Evolutionary conservation across 2,329 filamentous ascomycete species (phyloP).

Genomic region (Leptographium lundbergii): DNA sequence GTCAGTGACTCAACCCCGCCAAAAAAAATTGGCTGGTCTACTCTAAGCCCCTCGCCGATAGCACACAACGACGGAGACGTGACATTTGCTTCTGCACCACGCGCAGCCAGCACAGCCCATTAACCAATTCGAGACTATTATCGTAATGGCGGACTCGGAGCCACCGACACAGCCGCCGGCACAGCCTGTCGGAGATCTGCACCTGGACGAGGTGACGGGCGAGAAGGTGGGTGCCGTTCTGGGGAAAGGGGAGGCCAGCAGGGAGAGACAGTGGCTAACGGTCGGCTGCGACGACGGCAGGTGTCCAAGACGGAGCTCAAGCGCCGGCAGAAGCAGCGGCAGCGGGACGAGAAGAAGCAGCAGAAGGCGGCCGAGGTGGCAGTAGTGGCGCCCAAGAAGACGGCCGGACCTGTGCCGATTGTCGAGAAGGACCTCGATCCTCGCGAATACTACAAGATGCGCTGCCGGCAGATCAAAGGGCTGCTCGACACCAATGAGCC

Average conservation of each 20-base stretch:
- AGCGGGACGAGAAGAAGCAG: slow-evolving; percentile 78
- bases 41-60: slow-evolving; percentile 1
- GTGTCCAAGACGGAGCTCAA: slow-evolving; percentile 81
- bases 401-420: slow-evolving; percentile 38
- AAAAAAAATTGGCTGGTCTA: not conserved
- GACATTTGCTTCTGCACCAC: not conserved
- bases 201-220: slow-evolving; percentile 86
- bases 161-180: slow-evolving; percentile 2
- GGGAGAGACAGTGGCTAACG: not conserved
- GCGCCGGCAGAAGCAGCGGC: slow-evolving; percentile 85
- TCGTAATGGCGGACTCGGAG: slow-evolving; percentile 10
- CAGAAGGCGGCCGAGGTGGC: slow-evolving; percentile 58
- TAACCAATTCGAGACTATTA: not conserved
- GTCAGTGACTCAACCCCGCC: slow-evolving; percentile 2
- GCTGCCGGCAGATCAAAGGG: slow-evolving; percentile 66
- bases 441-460: slow-evolving; percentile 85
- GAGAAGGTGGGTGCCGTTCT: slow-evolving; percentile 32
- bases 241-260: not conserved
- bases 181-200: slow-evolving; percentile 37
- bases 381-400: slow-evolving; percentile 35
- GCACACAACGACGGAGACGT: not conserved
- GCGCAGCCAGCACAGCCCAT: not conserved
- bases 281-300: slow-evolving; percentile 1
- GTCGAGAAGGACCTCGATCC: slow-evolving; percentile 51
- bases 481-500: slow-evolving; percentile 56